A percentile compares a stretch with the other conserved stretches of the same genome.
Conservation (phyloP, 2,329 filamentous ascomycete species). For the Ascochyta rabiei region DNA sequence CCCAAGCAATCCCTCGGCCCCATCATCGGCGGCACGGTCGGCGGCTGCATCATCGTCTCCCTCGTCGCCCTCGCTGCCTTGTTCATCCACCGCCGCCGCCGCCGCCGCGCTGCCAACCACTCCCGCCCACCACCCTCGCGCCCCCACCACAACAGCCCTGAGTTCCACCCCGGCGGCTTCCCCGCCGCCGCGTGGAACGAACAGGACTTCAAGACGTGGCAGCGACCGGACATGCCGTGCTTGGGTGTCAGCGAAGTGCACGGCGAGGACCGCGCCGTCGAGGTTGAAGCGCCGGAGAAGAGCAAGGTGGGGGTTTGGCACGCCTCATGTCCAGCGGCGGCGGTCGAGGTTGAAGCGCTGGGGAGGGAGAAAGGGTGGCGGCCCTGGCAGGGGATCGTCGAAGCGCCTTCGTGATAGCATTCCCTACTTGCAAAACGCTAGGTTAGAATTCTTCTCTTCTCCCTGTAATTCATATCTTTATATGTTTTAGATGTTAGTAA, state of each 20-base stretch:
- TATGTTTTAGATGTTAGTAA: too few species aligned
- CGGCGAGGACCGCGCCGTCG: constrained; percentile 9
- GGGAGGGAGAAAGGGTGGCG: background rate
- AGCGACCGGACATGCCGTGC: background rate
- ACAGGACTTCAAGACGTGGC: constrained; percentile 7
- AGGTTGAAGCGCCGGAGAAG: constrained; percentile 12
- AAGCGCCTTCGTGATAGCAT: background rate
- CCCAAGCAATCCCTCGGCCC: constrained; percentile 28
- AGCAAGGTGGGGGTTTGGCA: background rate
- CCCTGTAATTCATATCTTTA: too few species aligned
- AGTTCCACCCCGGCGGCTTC: constrained; percentile 9
- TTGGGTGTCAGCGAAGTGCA: constrained; percentile 5
- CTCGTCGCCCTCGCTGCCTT: constrained; percentile 31
- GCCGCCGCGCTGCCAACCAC: background rate
- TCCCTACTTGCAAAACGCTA: too few species aligned
- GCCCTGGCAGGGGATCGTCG: background rate
- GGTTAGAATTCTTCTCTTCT: too few species aligned
- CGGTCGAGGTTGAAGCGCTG: background rate
- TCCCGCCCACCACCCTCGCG: background rate
- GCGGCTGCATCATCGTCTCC: constrained; percentile 34
- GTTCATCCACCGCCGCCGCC: constrained; percentile 28
- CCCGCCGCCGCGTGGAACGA: background rate
- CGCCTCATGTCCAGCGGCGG: background rate
- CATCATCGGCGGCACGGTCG: constrained; percentile 43
- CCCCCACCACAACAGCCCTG: constrained; percentile 2